Evolutionary conservation across 805 yeast species (phyloP).

Genomic region (Schizosaccharomyces osmophilus): DNA sequence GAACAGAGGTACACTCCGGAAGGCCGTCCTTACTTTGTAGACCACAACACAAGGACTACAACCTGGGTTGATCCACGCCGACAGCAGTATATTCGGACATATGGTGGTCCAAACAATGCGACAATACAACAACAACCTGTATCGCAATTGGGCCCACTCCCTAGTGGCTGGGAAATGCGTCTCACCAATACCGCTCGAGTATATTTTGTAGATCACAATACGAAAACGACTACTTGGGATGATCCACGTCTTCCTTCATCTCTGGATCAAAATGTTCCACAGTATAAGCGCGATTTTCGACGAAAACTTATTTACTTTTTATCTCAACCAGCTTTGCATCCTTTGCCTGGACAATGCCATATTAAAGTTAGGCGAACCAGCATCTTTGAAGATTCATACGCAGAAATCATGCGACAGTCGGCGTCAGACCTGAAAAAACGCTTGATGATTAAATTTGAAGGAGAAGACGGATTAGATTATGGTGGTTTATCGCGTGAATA

Average conservation of each 20-base stretch:
- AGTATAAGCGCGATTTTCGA: constrained; percentile 95
- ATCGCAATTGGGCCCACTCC: constrained; percentile 93
- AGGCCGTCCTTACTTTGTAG: constrained; percentile 94
- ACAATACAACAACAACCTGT: constrained; percentile 87
- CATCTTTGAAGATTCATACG: constrained; percentile 90
- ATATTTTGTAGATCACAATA: constrained; percentile 94
- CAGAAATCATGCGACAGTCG: constrained; percentile 95
- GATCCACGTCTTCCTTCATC: constrained; percentile 96
- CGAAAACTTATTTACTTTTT: constrained; percentile 92
- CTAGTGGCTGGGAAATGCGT: constrained; percentile 99
- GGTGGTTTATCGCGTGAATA: constrained; percentile 98
- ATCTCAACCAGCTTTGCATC: constrained; percentile 92
- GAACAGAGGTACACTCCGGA: constrained; percentile 95
- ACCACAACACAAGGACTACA: constrained; percentile 96
- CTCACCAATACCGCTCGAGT: constrained; percentile 95
- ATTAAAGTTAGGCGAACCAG: constrained; percentile 91
- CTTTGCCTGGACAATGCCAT: constrained; percentile 95
- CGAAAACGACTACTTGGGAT: constrained; percentile 98
- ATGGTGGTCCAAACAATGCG: constrained; percentile 19
- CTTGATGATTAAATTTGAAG: constrained; percentile 92
- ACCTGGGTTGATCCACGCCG: constrained; percentile 99
- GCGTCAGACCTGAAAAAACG: constrained; percentile 96
- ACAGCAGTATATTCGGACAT: constrained; percentile 90
- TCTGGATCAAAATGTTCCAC: constrained; percentile 94
- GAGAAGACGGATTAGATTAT: constrained; percentile 97